These are phyloP conservation scores for Trametopsis cervina DNA, from an alignment of 768 basidiomycete species.

Conservation along the genomic window DNA sequence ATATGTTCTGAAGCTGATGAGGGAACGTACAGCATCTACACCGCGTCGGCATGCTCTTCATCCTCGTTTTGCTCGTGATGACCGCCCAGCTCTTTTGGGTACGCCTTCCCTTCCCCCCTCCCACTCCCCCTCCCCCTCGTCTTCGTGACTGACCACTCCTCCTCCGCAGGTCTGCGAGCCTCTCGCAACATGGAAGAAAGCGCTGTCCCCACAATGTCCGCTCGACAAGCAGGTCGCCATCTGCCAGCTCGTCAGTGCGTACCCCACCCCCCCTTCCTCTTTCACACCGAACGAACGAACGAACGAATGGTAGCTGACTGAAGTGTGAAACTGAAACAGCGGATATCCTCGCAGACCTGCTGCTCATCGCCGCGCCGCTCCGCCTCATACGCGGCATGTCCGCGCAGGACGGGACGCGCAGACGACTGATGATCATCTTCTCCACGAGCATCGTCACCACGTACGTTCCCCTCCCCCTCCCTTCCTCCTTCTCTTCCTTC, in stretches of 20 bases:
- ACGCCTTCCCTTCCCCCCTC: neutral
- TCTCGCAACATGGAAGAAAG: constrained; percentile 32
- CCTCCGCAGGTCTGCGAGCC: constrained; percentile 39
- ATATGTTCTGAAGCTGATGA: neutral
- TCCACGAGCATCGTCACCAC: constrained; percentile 35
- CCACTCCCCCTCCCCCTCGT: too few relatives aligned
- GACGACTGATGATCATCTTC: constrained; percentile 45
- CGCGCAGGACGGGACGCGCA: constrained; percentile 31
- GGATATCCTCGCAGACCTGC: constrained; percentile 37
- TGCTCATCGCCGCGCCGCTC: constrained; percentile 40
- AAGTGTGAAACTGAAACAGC: too few relatives aligned
- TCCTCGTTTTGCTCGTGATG: constrained; percentile 33
- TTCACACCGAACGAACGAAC: constrained; percentile 3
- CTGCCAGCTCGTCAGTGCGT: constrained; percentile 46
- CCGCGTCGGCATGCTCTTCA: constrained; percentile 30
- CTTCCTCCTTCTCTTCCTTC: neutral
- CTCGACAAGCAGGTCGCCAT: constrained; percentile 41
- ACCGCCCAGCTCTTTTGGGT: constrained; percentile 12
- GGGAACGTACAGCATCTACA: constrained; percentile 16
- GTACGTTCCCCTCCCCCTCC: constrained; percentile 1
- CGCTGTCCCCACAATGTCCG: constrained; percentile 31
- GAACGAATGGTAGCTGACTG: neutral
- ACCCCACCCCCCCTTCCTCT: neutral
- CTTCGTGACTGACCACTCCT: neutral
- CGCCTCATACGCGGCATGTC: constrained; percentile 37